Evolutionary conservation across 306 rosid genomes (phyloP).

Genomic region (Heteromeles arbutifolia): DNA sequence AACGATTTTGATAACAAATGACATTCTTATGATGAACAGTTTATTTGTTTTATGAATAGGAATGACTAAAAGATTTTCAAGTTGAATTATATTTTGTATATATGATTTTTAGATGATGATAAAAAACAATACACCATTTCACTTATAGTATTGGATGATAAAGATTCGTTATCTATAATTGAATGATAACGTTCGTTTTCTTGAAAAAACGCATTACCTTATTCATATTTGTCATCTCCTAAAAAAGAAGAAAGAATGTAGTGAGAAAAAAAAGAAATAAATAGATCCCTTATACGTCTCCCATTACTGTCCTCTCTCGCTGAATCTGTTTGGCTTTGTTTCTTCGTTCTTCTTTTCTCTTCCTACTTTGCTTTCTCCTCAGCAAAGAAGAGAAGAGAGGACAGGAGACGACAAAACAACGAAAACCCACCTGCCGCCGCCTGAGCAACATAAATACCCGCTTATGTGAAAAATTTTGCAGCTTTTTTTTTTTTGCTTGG

Average conservation of each 20-base stretch:
- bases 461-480: neutral
- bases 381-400: constrained; percentile 30
- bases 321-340: constrained; percentile 23
- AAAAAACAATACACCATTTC: no score
- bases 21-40: no score
- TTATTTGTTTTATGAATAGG: no score
- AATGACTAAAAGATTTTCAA: no score
- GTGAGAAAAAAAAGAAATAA: neutral
- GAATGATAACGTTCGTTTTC: no score
- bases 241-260: neutral
- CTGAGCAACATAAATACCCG: neutral
- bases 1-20: no score
- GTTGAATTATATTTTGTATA: no score
- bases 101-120: no score
- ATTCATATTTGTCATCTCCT: no score
- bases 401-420: constrained; percentile 12
- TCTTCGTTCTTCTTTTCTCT: constrained; percentile 20
- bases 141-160: no score
- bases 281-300: constrained; percentile 33
- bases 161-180: no score
- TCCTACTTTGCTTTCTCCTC: constrained; percentile 31
- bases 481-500: constrained; percentile 2
- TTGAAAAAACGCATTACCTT: no score
- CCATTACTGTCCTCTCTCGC: neutral
- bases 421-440: neutral